Evolutionary conservation across 768 basidiomycete genomes (phyloP).

Genomic region (Pleurotus cornucopiae): DNA sequence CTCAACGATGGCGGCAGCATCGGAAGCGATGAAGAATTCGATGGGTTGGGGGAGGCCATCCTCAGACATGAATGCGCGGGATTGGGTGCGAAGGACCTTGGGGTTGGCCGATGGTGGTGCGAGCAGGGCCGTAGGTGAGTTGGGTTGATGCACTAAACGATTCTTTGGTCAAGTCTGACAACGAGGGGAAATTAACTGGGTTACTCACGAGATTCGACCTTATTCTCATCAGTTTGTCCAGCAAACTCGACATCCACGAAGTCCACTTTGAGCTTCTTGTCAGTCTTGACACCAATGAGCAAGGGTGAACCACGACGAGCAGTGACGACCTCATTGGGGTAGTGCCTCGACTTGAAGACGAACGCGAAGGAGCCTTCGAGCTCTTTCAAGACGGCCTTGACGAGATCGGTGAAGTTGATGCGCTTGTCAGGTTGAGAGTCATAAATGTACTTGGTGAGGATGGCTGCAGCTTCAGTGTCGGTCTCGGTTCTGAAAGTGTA

Average conservation of each 20-base stretch:
- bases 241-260: constrained; percentile 98
- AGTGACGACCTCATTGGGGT: constrained; percentile 92
- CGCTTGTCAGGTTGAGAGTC: constrained; percentile 88
- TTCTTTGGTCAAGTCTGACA: not conserved
- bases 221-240: constrained; percentile 45
- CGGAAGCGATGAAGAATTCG: constrained; percentile 99
- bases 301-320: constrained; percentile 97
- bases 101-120: constrained; percentile 60
- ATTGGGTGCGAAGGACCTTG: constrained; percentile 90
- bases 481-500: constrained; percentile 94
- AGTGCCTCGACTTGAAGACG: constrained; percentile 96
- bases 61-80: constrained; percentile 96
- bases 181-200: not conserved
- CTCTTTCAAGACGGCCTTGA: constrained; percentile 96
- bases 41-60: constrained; percentile 98
- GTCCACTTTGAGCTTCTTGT: constrained; percentile 99
- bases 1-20: constrained; percentile 93
- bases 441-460: constrained; percentile 93
- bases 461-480: constrained; percentile 96
- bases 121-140: constrained; percentile 56
- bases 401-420: constrained; percentile 81
- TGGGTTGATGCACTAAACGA: constrained; percentile 34
- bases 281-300: constrained; percentile 97
- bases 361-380: constrained; percentile 99
- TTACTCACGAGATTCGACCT: constrained; percentile 36